Conservation (phyloP, 108 stramenopile species). For the Cylindrotheca closterium region DNA sequence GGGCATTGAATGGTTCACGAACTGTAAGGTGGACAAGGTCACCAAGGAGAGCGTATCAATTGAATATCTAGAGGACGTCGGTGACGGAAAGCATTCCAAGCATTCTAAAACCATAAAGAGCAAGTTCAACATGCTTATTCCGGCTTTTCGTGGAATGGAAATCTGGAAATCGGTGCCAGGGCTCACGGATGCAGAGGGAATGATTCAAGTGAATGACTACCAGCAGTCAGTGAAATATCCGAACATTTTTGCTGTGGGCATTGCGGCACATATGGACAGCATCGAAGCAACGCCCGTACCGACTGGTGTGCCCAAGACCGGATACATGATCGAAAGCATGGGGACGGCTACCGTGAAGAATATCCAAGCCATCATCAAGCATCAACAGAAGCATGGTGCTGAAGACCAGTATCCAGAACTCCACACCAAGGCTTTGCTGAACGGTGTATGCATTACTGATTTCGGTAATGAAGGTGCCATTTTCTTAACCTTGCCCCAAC, state of each 20-base stretch:
- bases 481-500: constrained; percentile 28
- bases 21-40: constrained; percentile 14
- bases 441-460: constrained; percentile 39
- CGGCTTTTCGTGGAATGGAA: constrained; percentile 20
- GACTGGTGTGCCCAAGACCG: constrained; percentile 37
- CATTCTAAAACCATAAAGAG: constrained; percentile 11
- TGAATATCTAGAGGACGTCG: constrained; percentile 2
- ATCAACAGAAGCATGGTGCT: background rate
- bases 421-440: constrained; percentile 6
- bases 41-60: constrained; percentile 3
- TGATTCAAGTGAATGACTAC: constrained; percentile 13
- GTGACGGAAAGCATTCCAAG: background rate
- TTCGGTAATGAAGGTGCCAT: constrained; percentile 34
- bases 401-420: constrained; percentile 6
- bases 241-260: constrained; percentile 39
- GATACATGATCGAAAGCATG: constrained; percentile 36
- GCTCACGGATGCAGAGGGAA: constrained; percentile 23
- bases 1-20: constrained; percentile 6
- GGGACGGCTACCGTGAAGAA: constrained; percentile 34
- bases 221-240: constrained; percentile 19
- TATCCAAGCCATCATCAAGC: constrained; percentile 19
- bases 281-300: constrained; percentile 24
- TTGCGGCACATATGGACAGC: constrained; percentile 22
- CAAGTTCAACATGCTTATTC: constrained; percentile 35
- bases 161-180: constrained; percentile 21